These are phyloP conservation scores for Leccinum aurantiacum DNA, from an alignment of 768 basidiomycete species.

Conservation along the genomic window DNA sequence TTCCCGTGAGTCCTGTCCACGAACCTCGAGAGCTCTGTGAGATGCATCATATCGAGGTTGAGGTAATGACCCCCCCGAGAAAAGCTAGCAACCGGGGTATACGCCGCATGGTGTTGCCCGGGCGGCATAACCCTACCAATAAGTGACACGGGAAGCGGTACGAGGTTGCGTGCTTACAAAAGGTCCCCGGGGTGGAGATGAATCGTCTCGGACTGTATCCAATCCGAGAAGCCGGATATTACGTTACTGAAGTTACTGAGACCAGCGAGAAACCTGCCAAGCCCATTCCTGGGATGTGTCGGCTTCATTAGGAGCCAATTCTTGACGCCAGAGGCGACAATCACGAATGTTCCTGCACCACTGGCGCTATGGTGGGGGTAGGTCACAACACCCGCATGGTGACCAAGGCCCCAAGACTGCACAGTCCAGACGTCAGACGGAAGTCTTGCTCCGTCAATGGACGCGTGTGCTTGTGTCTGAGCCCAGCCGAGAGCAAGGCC, in stretches of 20 bases:
- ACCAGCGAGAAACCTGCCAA: not conserved
- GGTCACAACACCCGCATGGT: not conserved
- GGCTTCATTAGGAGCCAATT: constrained; percentile 1
- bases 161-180: not conserved
- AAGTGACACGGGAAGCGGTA: not conserved
- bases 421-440: not conserved
- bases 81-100: constrained; percentile 9
- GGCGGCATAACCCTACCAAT: constrained; percentile 7
- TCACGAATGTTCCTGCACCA: not conserved
- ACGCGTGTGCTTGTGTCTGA: not conserved
- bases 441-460: not conserved
- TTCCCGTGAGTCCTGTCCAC: not conserved
- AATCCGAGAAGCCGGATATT: not conserved
- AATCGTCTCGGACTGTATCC: not conserved
- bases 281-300: not conserved
- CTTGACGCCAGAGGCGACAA: not conserved
- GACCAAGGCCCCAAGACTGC: not conserved
- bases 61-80: constrained; percentile 10
- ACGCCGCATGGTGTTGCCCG: constrained; percentile 2
- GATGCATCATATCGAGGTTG: constrained; percentile 4
- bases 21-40: not conserved
- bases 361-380: constrained; percentile 3
- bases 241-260: not conserved
- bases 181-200: not conserved
- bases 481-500: not conserved